A percentile compares a stretch with the other conserved stretches of the same genome.
Evolutionary conservation across 345 rosid genomes (phyloP).

Genomic region (Hirschfeldia incana): DNA sequence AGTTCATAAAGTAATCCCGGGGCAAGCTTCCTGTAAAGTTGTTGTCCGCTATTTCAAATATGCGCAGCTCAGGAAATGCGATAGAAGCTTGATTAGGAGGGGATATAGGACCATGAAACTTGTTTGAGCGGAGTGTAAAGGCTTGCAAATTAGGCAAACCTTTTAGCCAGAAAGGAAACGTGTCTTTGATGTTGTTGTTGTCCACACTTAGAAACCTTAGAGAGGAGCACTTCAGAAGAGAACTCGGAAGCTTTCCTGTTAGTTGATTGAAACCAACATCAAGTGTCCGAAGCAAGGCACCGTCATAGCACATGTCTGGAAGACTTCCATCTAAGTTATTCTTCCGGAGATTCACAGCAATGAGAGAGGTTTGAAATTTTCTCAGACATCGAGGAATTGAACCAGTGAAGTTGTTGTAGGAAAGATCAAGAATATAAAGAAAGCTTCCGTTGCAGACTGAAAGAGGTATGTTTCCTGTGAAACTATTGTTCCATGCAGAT

Average conservation of each 20-base stretch:
- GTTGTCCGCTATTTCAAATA: not conserved
- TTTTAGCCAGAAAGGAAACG: slow-evolving; percentile 33
- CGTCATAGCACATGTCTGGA: not conserved
- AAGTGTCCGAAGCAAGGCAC: not conserved
- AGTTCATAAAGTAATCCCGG: slow-evolving; percentile 4
- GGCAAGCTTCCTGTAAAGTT: slow-evolving; percentile 12
- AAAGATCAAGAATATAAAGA: not conserved
- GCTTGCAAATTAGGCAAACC: not conserved
- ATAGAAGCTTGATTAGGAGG: not conserved
- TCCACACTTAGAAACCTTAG: slow-evolving; percentile 11
- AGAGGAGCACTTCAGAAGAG: slow-evolving; percentile 6
- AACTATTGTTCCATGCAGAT: not conserved
- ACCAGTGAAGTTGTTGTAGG: slow-evolving; percentile 22
- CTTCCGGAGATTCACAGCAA: slow-evolving; percentile 12
- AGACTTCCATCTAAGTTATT: slow-evolving; percentile 29
- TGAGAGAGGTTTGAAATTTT: not conserved
- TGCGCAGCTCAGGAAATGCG: not conserved
- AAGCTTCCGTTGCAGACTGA: not conserved
- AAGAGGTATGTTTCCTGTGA: slow-evolving; percentile 10
- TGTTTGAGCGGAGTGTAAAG: slow-evolving; percentile 16
- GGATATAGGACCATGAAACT: not conserved
- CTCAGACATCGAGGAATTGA: slow-evolving; percentile 10
- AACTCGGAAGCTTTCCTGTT: slow-evolving; percentile 20
- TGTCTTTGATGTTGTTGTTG: slow-evolving; percentile 10
- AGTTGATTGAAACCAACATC: slow-evolving; percentile 19